phyloP scores from a whole-genome alignment of 345 rosid genomes.

The Rhodamnia argentea region DNA sequence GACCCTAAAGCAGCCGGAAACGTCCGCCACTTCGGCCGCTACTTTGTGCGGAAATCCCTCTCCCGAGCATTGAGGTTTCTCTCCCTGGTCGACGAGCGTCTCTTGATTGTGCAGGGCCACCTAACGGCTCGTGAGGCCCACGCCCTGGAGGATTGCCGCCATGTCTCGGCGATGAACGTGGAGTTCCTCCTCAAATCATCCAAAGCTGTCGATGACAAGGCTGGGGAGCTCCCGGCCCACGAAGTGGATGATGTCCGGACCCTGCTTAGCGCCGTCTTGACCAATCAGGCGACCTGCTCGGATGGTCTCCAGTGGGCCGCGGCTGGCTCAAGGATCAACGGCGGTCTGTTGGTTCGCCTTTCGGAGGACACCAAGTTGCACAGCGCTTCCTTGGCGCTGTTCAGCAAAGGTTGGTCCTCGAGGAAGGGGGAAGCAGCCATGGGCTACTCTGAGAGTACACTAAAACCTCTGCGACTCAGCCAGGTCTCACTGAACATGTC shows the following conservation, averaged over 20 bases:
- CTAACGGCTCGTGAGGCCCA: constrained; percentile 25
- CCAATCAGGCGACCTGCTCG: constrained; percentile 1
- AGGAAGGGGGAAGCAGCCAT: not conserved
- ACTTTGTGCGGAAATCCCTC: constrained; percentile 47
- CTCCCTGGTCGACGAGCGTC: constrained; percentile 34
- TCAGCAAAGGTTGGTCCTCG: constrained; percentile 12
- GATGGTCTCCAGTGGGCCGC: not conserved
- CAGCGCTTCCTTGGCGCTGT: constrained; percentile 20
- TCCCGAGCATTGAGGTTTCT: constrained; percentile 50
- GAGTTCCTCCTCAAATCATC: constrained; percentile 44
- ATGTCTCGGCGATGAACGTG: constrained; percentile 33
- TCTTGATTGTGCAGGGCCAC: constrained; percentile 5
- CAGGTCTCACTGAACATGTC: constrained; percentile 41
- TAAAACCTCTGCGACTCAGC: not conserved
- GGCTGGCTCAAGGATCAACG: not conserved
- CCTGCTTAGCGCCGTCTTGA: constrained; percentile 15
- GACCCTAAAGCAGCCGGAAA: constrained; percentile 27
- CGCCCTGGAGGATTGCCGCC: constrained; percentile 63
- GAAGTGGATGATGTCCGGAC: constrained; percentile 14
- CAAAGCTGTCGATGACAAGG: constrained; percentile 20
- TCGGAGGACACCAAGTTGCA: constrained; percentile 5
- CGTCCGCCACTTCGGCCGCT: constrained; percentile 39
- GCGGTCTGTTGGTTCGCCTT: not conserved
- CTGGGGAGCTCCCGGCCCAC: constrained; percentile 11
- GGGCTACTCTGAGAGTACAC: not conserved